These are phyloP conservation scores for Pseudogymnoascus sp. DNA, from an alignment of 2,329 filamentous ascomycete genomes.

Conservation along the genomic window DNA sequence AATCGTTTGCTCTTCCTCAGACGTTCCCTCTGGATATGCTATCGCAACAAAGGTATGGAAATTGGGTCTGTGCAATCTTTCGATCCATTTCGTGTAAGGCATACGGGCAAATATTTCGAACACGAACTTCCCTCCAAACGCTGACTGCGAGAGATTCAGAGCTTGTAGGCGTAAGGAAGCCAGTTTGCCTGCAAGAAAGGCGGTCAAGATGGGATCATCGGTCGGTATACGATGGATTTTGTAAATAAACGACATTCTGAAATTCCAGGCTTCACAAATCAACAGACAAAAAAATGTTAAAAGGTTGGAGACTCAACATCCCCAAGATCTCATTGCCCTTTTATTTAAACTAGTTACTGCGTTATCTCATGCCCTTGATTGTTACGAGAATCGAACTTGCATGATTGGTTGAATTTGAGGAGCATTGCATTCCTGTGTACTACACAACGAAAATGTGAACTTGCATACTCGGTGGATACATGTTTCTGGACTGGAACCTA, in stretches of 20 bases:
- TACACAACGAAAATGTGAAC: no score
- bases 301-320: no score
- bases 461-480: no score
- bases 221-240: slow-evolving; percentile 18
- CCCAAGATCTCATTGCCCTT: no score
- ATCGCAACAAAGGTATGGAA: slow-evolving; percentile 28
- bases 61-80: slow-evolving; percentile 18
- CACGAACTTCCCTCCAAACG: slow-evolving; percentile 28
- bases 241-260: slow-evolving; percentile 16
- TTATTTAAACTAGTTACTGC: no score
- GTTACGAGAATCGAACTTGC: no score
- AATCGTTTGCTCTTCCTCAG: slow-evolving; percentile 16
- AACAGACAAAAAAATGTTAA: no score
- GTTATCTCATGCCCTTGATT: no score
- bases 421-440: no score
- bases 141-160: slow-evolving; percentile 21
- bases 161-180: slow-evolving; percentile 25
- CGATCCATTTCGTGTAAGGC: slow-evolving; percentile 22
- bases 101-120: slow-evolving; percentile 22
- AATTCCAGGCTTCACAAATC: not conserved
- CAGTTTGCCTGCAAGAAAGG: slow-evolving; percentile 21
- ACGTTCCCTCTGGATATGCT: slow-evolving; percentile 14
- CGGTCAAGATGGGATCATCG: slow-evolving; percentile 14
- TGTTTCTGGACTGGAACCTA: no score
- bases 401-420: no score